A percentile compares a stretch with the other conserved stretches of the same genome.
phyloP scores from a whole-genome alignment of 1,139 yeast species.

The Kodamaea arcana region DNA sequence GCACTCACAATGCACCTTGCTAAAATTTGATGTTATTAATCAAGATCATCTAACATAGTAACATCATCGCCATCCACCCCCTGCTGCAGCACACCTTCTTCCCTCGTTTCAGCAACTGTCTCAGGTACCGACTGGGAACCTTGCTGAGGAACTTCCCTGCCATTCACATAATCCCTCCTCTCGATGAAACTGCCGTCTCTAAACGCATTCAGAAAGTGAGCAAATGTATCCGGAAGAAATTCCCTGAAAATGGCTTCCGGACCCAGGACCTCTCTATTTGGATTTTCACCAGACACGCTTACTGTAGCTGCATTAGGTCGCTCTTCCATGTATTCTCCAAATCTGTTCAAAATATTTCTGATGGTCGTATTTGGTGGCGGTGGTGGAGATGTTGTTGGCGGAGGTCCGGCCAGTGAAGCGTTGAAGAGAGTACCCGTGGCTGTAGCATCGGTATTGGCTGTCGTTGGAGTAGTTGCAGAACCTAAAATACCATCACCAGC shows the following conservation, averaged over 20 bases:
- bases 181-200: neutral
- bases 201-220: neutral
- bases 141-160: conserved; percentile 8
- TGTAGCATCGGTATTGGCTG: conserved; percentile 4
- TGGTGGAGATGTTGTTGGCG: conserved; percentile 1
- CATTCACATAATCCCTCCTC: conserved; percentile 11
- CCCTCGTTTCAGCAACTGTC: too few relatives aligned
- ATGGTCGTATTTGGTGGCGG: conserved; percentile 6
- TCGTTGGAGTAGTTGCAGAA: conserved; percentile 2
- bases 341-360: conserved; percentile 20
- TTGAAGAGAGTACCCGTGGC: conserved; percentile 2
- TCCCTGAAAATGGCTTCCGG: conserved; percentile 8
- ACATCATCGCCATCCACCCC: conserved; percentile 2
- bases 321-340: conserved; percentile 21
- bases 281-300: neutral
- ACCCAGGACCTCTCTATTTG: too few relatives aligned
- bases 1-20: too few relatives aligned
- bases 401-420: conserved; percentile 3
- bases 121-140: too few relatives aligned
- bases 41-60: conserved; percentile 5
- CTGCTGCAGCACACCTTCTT: neutral
- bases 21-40: too few relatives aligned
- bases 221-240: conserved; percentile 9
- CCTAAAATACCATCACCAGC: too few relatives aligned
- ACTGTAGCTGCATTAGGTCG: conserved; percentile 2